These are phyloP conservation scores for Thelonectria olida DNA, from an alignment of 2,329 filamentous ascomycete genomes.

Conservation along the genomic window DNA sequence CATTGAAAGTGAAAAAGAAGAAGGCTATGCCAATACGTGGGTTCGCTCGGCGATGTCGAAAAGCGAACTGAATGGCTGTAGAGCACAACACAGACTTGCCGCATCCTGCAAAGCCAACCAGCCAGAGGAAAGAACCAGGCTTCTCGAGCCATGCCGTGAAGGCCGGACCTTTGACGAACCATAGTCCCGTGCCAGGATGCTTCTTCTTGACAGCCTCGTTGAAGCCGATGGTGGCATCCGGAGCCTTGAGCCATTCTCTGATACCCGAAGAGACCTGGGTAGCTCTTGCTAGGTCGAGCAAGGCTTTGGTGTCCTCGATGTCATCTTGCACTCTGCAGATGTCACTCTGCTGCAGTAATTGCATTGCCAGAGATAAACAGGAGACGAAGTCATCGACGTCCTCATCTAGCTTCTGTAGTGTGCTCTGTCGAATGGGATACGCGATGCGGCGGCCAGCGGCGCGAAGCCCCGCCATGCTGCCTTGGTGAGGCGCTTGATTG, in stretches of 20 bases:
- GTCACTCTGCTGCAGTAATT: slow-evolving; percentile 43
- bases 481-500: slow-evolving; percentile 2
- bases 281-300: slow-evolving; percentile 40
- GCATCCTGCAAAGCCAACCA: slow-evolving; percentile 50
- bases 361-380: slow-evolving; percentile 39
- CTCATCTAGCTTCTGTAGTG: slow-evolving; percentile 49
- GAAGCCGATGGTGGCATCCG: slow-evolving; percentile 47
- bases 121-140: slow-evolving; percentile 48
- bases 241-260: slow-evolving; percentile 46
- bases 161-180: slow-evolving; percentile 38
- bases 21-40: slow-evolving; percentile 43
- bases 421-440: slow-evolving; percentile 48
- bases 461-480: background rate
- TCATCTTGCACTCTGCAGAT: slow-evolving; percentile 36
- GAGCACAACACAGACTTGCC: slow-evolving; percentile 52
- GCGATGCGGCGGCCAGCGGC: slow-evolving; percentile 27
- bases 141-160: slow-evolving; percentile 42
- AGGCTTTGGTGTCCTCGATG: slow-evolving; percentile 37
- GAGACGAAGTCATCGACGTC: slow-evolving; percentile 45
- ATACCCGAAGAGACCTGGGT: slow-evolving; percentile 39
- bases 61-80: slow-evolving; percentile 45
- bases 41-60: slow-evolving; percentile 29
- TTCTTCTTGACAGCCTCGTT: slow-evolving; percentile 44
- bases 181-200: slow-evolving; percentile 45
- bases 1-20: slow-evolving; percentile 53